These are phyloP conservation scores for Hyphodiscus sp. DNA, from an alignment of 2,329 filamentous ascomycete species.

Conservation along the genomic window DNA sequence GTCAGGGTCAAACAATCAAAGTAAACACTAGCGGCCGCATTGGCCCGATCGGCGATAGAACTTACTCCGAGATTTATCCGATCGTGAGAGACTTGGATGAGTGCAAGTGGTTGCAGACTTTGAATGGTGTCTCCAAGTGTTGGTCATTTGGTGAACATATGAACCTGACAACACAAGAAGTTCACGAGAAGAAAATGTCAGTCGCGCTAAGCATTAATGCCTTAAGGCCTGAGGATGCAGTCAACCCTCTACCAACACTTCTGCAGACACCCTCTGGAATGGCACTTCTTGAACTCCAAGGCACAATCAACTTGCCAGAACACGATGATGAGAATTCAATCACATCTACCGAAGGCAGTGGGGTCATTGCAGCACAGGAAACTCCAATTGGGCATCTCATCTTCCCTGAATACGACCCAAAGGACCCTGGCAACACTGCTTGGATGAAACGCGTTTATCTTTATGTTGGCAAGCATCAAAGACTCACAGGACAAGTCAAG, in stretches of 20 bases:
- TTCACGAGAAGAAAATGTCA: background rate
- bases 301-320: conserved; percentile 70
- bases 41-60: background rate
- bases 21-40: background rate
- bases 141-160: background rate
- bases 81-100: too few relatives aligned
- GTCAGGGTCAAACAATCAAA: background rate
- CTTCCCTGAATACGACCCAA: conserved; percentile 67
- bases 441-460: conserved; percentile 92
- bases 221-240: background rate
- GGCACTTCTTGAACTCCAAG: conserved; percentile 88
- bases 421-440: conserved; percentile 48
- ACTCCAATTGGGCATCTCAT: conserved; percentile 65
- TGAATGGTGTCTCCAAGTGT: background rate
- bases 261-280: conserved; percentile 85
- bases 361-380: conserved; percentile 22
- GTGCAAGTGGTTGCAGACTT: background rate
- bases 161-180: background rate
- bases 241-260: conserved; percentile 64
- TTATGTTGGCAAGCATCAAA: conserved; percentile 83
- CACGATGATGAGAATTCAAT: conserved; percentile 30
- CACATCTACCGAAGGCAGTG: conserved; percentile 19
- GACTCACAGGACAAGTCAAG: conserved; percentile 84
- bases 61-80: background rate
- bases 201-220: background rate